Base-by-base conservation (phyloP, 106 monocot species). In the Alisma plantagoaquatica region DNA sequence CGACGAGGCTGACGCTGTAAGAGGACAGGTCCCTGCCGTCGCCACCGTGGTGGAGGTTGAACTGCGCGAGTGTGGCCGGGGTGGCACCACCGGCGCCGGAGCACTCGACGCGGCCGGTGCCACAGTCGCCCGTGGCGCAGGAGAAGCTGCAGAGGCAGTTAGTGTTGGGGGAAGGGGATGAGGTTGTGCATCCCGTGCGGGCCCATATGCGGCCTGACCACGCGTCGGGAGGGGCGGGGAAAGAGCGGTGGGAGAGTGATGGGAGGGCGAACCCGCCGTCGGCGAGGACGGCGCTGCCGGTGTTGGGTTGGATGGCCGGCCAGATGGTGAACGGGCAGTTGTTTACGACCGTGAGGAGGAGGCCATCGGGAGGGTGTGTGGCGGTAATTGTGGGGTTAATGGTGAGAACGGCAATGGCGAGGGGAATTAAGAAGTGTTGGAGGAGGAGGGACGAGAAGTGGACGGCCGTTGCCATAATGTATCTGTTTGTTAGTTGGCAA, bases 1-100 rank as follows among this genome's bases (percentile, higher is more conserved):
- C 92, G 32, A 92, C 92, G 10, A 86, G 59, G 73, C 81, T 81
- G 30, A 92, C 82, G 51, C 78, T 73, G 64, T 82, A 92, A 27
- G 79, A 82, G 43, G 70, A 53, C 29, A 63, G 67, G 57, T 81
- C 78, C 20, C n/a, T 67, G 60, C 29, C 46, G 43, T 65, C 69
- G 41, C 73, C 73, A 67, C 77, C 79, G 70, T 79, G 82, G 78
- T 86, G 86, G 54, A 92, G 73, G 28, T 75, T 51, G 64, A 86
- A 10, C 76, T 83, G 78, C 4, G 70, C 77, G 16, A 83, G 77
- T 33, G 77, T 74, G 45, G 78, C 67, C 1, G 78, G 83, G 20
- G 56, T 46, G 29, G 62, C 59, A 38, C 78, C 78, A 43, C 78
- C 74, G 27, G 31, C 7, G 38, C 83, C 83, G 17, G 11, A 56